Evolutionary conservation across 305 asterid species (phyloP).

Genomic region (Striga hermonthica): DNA sequence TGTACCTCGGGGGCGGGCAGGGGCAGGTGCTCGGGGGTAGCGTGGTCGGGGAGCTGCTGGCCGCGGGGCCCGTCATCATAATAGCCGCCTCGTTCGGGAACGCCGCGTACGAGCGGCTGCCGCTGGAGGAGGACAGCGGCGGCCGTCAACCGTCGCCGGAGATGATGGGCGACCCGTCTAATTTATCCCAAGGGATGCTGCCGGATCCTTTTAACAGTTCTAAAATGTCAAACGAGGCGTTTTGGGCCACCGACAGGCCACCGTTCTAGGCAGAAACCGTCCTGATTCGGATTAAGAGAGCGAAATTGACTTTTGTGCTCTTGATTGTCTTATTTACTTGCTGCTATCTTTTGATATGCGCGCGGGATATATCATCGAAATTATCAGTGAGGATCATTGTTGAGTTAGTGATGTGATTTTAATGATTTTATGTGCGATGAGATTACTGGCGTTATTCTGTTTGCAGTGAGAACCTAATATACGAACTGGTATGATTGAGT

Average conservation of each 20-base stretch:
- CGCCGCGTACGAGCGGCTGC: constrained; percentile 72
- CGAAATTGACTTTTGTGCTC: too few relatives aligned
- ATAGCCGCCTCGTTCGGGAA: constrained; percentile 75
- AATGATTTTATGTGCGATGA: not conserved
- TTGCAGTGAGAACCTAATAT: too few relatives aligned
- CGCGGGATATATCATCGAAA: too few relatives aligned
- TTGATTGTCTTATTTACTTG: too few relatives aligned
- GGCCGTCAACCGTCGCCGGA: constrained; percentile 31
- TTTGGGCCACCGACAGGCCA: constrained; percentile 75
- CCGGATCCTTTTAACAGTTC: too few relatives aligned
- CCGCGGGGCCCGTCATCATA: constrained; percentile 64
- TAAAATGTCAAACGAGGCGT: constrained; percentile 62
- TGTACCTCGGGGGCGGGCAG: constrained; percentile 69
- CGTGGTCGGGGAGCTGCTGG: constrained; percentile 64
- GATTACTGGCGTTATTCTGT: not conserved
- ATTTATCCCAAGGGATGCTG: too few relatives aligned
- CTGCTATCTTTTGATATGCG: too few relatives aligned
- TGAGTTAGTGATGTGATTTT: not conserved
- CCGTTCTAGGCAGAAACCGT: constrained; percentile 43
- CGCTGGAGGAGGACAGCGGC: constrained; percentile 64
- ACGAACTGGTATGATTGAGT: too few relatives aligned
- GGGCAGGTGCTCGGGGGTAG: constrained; percentile 78
- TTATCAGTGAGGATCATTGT: too few relatives aligned
- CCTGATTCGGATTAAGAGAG: too few relatives aligned
- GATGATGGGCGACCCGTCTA: constrained; percentile 45